phyloP scores from a whole-genome alignment of 192 early-diverging fungal species.

The Entophlyctis helioformis region DNA sequence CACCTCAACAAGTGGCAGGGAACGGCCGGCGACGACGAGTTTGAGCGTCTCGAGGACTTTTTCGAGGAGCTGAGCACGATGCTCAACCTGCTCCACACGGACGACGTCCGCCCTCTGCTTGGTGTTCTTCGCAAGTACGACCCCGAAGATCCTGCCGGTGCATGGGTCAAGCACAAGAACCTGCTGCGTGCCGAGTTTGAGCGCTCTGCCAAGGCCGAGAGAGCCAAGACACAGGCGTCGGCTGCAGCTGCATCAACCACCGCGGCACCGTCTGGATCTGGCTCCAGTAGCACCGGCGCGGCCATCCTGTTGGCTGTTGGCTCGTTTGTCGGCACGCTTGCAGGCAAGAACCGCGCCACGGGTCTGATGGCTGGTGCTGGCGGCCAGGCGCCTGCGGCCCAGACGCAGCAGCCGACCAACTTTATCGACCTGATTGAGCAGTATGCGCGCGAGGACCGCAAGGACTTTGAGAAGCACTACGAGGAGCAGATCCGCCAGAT shows the following conservation, averaged over 20 bases:
- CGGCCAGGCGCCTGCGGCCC: conserved; percentile 21
- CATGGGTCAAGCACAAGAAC: conserved; percentile 30
- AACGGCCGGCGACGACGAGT: conserved; percentile 63
- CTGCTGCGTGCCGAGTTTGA: conserved; percentile 17
- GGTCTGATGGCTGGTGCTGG: conserved; percentile 12
- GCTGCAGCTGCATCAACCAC: conserved; percentile 1
- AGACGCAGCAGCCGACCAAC: conserved; percentile 38
- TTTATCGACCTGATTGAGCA: conserved; percentile 55
- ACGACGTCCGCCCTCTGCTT: conserved; percentile 35
- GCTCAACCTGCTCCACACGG: too few species aligned
- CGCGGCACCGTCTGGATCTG: neutral
- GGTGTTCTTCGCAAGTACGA: conserved; percentile 13
- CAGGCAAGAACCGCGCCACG: conserved; percentile 1
- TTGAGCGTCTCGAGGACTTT: too few species aligned
- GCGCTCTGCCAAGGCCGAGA: neutral
- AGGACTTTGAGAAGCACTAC: conserved; percentile 53
- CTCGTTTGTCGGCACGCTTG: too few species aligned
- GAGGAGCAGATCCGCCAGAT: conserved; percentile 52
- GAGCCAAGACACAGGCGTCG: neutral
- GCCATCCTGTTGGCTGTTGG: too few species aligned
- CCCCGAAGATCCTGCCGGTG: conserved; percentile 20
- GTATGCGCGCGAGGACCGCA: conserved; percentile 52
- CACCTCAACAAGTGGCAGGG: conserved; percentile 78
- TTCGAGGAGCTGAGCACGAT: too few species aligned
- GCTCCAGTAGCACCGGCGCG: conserved; percentile 1